Conservation (phyloP, 2,329 filamentous ascomycete species). For the Diplocarpon mali region DNA sequence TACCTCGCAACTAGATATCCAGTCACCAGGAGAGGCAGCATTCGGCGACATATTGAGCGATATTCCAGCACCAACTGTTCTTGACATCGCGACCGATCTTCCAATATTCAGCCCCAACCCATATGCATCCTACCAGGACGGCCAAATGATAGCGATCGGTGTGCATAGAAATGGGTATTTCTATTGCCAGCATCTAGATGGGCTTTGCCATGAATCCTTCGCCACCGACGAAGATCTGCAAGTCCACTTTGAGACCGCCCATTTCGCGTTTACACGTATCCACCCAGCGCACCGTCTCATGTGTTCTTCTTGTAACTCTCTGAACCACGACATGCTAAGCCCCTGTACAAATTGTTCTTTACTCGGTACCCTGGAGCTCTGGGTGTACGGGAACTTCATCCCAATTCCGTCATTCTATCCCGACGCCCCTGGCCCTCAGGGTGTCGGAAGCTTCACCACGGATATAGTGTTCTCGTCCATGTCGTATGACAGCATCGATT, state of each 20-base stretch:
- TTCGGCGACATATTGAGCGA: conserved; percentile 7
- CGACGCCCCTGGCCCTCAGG: conserved; percentile 13
- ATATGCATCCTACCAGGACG: conserved; percentile 16
- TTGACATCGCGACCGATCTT: neutral
- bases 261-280: conserved; percentile 22
- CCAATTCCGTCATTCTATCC: conserved; percentile 4
- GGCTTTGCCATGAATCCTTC: conserved; percentile 15
- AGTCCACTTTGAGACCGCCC: conserved; percentile 18
- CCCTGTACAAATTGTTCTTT: conserved; percentile 13
- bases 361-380: conserved; percentile 13
- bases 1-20: conserved; percentile 9
- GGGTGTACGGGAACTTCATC: conserved; percentile 23
- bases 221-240: conserved; percentile 13
- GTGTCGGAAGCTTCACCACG: conserved; percentile 3
- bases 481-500: neutral
- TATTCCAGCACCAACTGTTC: conserved; percentile 4
- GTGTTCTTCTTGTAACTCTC: conserved; percentile 12
- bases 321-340: conserved; percentile 4
- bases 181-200: conserved; percentile 15
- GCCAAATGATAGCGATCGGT: conserved; percentile 18
- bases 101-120: conserved; percentile 8
- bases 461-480: conserved; percentile 4
- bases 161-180: conserved; percentile 8
- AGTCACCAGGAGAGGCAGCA: conserved; percentile 9
- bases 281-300: conserved; percentile 15